Percentiles rank a stretch among this genome's conserved stretches.
These are phyloP conservation scores for Mycena maculata DNA, from an alignment of 768 basidiomycete genomes.

Conservation along the genomic window DNA sequence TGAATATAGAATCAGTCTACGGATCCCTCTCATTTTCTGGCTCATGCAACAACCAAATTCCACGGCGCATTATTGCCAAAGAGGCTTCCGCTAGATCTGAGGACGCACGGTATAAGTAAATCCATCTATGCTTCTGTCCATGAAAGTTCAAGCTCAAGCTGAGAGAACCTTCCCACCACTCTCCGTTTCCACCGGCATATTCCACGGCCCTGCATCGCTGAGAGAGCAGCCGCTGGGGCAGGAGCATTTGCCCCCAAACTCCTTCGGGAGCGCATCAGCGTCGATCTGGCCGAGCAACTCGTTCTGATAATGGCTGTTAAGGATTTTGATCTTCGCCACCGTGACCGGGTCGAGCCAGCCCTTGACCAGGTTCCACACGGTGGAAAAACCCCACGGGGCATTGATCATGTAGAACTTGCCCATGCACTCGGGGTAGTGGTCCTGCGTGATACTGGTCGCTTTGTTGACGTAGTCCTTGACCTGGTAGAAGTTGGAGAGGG, in stretches of 20 bases:
- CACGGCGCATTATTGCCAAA: too few species aligned
- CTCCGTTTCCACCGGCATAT: conserved; percentile 39
- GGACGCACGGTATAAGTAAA: too few species aligned
- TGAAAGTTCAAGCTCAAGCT: too few species aligned
- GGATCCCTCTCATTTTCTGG: too few species aligned
- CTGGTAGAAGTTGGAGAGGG: conserved; percentile 82
- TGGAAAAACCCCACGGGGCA: conserved; percentile 91
- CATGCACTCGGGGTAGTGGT: conserved; percentile 92
- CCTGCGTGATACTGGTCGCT: conserved; percentile 84
- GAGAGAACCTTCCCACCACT: conserved; percentile 22
- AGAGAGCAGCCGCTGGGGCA: conserved; percentile 87
- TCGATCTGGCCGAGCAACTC: conserved; percentile 86
- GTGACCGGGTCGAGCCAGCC: conserved; percentile 96
- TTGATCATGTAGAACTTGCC: conserved; percentile 99
- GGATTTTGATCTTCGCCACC: conserved; percentile 92
- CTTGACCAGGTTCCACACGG: conserved; percentile 91
- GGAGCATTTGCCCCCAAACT: conserved; percentile 85
- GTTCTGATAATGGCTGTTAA: conserved; percentile 80
- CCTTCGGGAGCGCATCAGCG: conserved; percentile 83
- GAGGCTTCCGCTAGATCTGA: too few species aligned
- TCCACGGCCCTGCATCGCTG: conserved; percentile 95
- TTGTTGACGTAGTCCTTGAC: conserved; percentile 92
- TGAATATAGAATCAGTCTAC: too few species aligned
- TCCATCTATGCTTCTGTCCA: too few species aligned
- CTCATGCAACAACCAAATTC: too few species aligned